These are phyloP conservation scores for Corylus avellana DNA, from an alignment of 306 rosid genomes.

Conservation along the genomic window DNA sequence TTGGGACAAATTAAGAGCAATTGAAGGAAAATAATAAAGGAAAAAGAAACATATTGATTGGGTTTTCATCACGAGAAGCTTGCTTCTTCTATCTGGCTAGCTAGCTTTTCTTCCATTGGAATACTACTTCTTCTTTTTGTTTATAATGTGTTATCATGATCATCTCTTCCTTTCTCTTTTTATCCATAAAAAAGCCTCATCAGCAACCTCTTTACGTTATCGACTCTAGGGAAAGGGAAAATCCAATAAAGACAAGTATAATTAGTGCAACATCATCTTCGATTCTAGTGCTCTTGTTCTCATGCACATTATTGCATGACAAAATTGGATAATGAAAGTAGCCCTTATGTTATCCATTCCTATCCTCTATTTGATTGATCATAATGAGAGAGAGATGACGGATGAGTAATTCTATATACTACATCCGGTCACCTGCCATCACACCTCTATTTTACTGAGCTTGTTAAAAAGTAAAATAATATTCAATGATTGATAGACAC, in stretches of 20 bases:
- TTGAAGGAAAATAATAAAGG: background rate
- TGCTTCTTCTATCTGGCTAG: background rate
- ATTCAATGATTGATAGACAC: too few relatives aligned
- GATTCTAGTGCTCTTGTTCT: background rate
- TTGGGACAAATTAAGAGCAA: background rate
- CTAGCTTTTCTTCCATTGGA: background rate
- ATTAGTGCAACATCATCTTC: background rate
- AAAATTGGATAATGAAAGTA: background rate
- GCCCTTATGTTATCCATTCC: background rate
- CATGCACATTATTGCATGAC: background rate
- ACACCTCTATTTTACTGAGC: too few relatives aligned
- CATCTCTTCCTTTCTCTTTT: background rate
- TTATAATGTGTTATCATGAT: background rate
- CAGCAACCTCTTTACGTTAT: background rate
- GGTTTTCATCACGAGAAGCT: conserved; percentile 7
- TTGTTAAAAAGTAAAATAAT: too few relatives aligned
- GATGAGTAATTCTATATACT: too few relatives aligned
- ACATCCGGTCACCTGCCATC: too few relatives aligned
- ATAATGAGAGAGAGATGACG: too few relatives aligned
- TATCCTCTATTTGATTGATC: background rate
- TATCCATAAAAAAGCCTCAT: background rate
- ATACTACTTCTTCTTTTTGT: background rate
- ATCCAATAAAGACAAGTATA: background rate
- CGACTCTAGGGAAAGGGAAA: background rate
- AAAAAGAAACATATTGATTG: conserved; percentile 10